A percentile compares a stretch with the other conserved stretches of the same genome.
Conservation (phyloP, 129 eudicot species). For the Flaveria robusta region DNA sequence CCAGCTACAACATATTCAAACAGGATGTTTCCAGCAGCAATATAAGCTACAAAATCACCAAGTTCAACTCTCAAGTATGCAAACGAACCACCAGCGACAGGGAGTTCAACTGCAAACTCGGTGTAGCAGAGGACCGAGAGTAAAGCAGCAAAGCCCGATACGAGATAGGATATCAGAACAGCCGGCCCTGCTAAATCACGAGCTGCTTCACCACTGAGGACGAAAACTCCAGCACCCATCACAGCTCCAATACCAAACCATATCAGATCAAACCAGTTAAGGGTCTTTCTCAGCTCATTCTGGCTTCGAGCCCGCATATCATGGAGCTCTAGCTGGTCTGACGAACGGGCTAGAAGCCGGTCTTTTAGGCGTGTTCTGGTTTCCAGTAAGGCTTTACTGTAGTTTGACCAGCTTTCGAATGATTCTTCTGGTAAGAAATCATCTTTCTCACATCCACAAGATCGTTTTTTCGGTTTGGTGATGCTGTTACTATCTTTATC, state of each 20-base stretch:
- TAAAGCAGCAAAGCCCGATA: constrained; percentile 72
- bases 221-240: constrained; percentile 86
- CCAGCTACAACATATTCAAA: constrained; percentile 63
- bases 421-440: constrained; percentile 81
- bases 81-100: constrained; percentile 85
- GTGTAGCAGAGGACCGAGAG: constrained; percentile 82
- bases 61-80: constrained; percentile 78
- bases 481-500: constrained; percentile 30
- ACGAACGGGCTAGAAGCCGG: constrained; percentile 62
- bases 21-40: constrained; percentile 81
- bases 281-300: constrained; percentile 54
- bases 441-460: constrained; percentile 54
- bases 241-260: constrained; percentile 84
- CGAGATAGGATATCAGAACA: constrained; percentile 56
- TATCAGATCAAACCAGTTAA: constrained; percentile 74
- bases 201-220: constrained; percentile 74
- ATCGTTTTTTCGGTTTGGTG: constrained; percentile 31
- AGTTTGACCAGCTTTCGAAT: constrained; percentile 69
- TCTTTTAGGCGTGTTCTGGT: constrained; percentile 54
- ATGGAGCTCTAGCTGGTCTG: constrained; percentile 49
- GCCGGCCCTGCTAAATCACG: constrained; percentile 66
- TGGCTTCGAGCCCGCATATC: constrained; percentile 57
- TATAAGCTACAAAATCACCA: constrained; percentile 74
- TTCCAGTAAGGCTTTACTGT: constrained; percentile 49
- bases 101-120: constrained; percentile 77